Percentiles rank a stretch among this genome's conserved stretches.
These are phyloP conservation scores for Pisolithus albus DNA, from an alignment of 768 basidiomycete genomes.

Conservation along the genomic window DNA sequence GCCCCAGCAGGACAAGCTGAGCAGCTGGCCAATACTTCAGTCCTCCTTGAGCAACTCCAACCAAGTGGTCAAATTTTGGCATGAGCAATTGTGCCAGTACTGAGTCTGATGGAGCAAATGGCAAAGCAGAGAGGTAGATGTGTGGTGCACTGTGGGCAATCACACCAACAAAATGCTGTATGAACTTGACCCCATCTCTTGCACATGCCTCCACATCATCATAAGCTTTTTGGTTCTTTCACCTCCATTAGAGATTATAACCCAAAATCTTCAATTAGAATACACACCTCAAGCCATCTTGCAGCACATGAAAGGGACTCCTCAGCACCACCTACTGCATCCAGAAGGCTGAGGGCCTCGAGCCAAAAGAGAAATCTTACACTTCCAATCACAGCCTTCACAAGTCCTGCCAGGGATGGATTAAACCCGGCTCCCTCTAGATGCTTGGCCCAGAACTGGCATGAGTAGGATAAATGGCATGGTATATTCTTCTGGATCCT, in stretches of 20 bases:
- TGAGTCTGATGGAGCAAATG: constrained; percentile 25
- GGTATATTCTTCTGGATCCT: constrained; percentile 23
- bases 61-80: not conserved
- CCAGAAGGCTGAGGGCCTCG: constrained; percentile 26
- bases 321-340: not conserved
- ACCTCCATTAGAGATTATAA: not conserved
- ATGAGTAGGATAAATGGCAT: constrained; percentile 28
- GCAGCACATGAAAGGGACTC: not conserved
- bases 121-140: constrained; percentile 28
- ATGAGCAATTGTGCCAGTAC: constrained; percentile 6
- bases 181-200: constrained; percentile 24
- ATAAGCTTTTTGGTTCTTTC: not conserved
- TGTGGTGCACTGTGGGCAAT: constrained; percentile 11
- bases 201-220: constrained; percentile 12
- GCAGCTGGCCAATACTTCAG: constrained; percentile 11
- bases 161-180: constrained; percentile 21
- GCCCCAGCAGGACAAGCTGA: not conserved
- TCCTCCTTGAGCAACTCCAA: not conserved
- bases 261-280: not conserved
- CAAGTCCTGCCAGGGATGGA: constrained; percentile 7
- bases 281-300: not conserved
- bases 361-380: constrained; percentile 31
- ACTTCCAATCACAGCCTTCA: constrained; percentile 16
- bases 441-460: constrained; percentile 33
- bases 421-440: constrained; percentile 7